phyloP scores from a whole-genome alignment of 2,329 filamentous ascomycete genomes.

The Phialocephala sp. region DNA sequence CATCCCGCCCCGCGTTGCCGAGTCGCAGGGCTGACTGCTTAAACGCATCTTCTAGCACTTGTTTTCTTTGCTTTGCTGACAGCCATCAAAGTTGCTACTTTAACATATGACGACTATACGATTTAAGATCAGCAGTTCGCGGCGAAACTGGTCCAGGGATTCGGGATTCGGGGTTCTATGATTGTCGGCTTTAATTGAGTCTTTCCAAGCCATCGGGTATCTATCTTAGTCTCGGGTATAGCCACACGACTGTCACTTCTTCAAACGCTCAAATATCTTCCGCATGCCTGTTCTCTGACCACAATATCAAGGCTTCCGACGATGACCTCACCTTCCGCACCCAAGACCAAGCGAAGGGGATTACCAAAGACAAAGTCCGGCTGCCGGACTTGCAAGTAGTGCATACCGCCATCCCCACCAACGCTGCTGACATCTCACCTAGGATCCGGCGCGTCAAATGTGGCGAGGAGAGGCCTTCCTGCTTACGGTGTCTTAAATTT shows the following conservation, averaged over 20 bases:
- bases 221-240: no score
- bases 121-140: background rate
- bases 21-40: background rate
- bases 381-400: constrained; percentile 27
- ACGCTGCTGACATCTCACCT: constrained; percentile 4
- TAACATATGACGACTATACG: background rate
- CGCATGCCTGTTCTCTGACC: background rate
- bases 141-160: background rate
- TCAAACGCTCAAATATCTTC: background rate
- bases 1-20: background rate
- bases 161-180: background rate
- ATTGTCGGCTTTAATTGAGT: background rate
- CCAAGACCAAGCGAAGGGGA: constrained; percentile 17
- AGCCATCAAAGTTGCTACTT: background rate
- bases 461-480: constrained; percentile 33
- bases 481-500: constrained; percentile 30
- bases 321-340: background rate
- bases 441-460: constrained; percentile 34
- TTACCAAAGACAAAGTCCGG: constrained; percentile 25
- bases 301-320: background rate
- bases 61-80: background rate
- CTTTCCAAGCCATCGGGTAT: no score
- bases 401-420: background rate
- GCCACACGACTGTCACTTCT: background rate
- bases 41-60: no score